Evolutionary conservation across 1,284 basidiomycete genomes (phyloP), one percentile per base, ranked within the genome.

Genomic region (Moesziomyces antarcticus): DNA sequence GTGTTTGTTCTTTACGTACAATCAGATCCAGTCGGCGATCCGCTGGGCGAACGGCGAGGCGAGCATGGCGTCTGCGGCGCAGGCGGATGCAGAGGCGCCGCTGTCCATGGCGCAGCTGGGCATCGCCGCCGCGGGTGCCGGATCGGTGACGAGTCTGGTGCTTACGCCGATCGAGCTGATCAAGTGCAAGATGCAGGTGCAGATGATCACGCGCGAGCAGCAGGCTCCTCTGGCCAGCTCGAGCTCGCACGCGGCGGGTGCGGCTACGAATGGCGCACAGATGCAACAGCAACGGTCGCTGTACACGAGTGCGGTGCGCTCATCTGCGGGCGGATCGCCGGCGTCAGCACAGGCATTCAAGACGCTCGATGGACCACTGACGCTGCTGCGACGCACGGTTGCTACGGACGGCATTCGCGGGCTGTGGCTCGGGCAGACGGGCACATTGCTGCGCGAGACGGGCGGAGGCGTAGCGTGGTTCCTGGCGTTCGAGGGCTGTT

Each of bases 171-270:
- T 95, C 70, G 93, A 96, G 84, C 90, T 94, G 59, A 89, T 96
- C 77, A 96, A 96, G 86, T 95, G 93, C 85, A 91, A 93, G 81
- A 94, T 95, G 93, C 96, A 96, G 86, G 93, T 95, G 4, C 93
- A 95, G 85, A 92, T 93, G 89, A 88, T 93, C 42, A 86, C 87
- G 45, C 75, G 86, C 5, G 86, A 86, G 79, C 83, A 83, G 18
- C 59, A 52, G 18, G 48, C 61, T 37, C 82, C 84, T 11, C 16
- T 27, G n/a, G 7, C 51, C 18, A 62, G 77, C 10, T 75, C 83
- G 18, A 21, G 49, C 10, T 53, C 63, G 13, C 37, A 42, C 16
- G 49, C 52, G 7, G 45, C 56, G 5, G 37, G 37, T 27, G 30
- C 56, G 20, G 44, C 30, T 21, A 60, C 81, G 18, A 73, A 84